Percentiles rank a stretch among this genome's conserved stretches.
These are phyloP conservation scores for Xylaria arbuscula DNA, from an alignment of 2,329 filamentous ascomycete species.

Conservation along the genomic window DNA sequence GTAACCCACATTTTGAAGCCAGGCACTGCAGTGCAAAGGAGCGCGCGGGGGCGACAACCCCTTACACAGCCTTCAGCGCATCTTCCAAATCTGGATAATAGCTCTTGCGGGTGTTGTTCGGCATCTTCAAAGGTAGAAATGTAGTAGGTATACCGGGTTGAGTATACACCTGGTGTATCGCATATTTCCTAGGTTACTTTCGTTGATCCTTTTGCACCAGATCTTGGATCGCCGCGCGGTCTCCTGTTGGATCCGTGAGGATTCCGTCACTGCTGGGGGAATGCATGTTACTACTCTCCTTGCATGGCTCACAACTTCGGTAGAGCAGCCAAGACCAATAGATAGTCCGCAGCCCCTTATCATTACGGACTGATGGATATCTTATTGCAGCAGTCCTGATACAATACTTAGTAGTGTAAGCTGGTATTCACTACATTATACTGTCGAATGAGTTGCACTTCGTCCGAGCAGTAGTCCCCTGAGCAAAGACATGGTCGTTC, in stretches of 20 bases:
- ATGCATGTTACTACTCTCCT: conserved; percentile 28
- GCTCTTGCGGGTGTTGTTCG: conserved; percentile 40
- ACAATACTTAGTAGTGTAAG: background rate
- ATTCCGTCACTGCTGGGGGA: conserved; percentile 36
- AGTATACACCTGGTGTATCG: conserved; percentile 10
- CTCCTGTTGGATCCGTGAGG: conserved; percentile 34
- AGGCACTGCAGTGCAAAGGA: conserved; percentile 27
- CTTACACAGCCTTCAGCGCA: conserved; percentile 25
- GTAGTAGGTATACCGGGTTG: background rate
- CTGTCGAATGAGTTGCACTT: conserved; percentile 13
- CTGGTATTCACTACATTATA: background rate
- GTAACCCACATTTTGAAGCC: conserved; percentile 8
- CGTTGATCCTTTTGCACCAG: conserved; percentile 31
- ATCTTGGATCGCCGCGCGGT: conserved; percentile 35
- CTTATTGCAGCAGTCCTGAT: conserved; percentile 20
- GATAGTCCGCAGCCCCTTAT: conserved; percentile 30
- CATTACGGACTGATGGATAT: conserved; percentile 27
- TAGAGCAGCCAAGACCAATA: conserved; percentile 37
- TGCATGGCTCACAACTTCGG: conserved; percentile 34
- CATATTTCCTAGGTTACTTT: conserved; percentile 15
- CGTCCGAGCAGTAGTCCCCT: conserved; percentile 3
- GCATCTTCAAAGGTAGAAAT: conserved; percentile 11
- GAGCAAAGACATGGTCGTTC: conserved; percentile 29
- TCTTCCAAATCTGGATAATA: conserved; percentile 24
- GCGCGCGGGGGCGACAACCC: conserved; percentile 29